Percentiles rank a stretch among this genome's conserved stretches.
Conservation (phyloP, 2,329 filamentous ascomycete species). For the Dichotomopilus funicola region DNA sequence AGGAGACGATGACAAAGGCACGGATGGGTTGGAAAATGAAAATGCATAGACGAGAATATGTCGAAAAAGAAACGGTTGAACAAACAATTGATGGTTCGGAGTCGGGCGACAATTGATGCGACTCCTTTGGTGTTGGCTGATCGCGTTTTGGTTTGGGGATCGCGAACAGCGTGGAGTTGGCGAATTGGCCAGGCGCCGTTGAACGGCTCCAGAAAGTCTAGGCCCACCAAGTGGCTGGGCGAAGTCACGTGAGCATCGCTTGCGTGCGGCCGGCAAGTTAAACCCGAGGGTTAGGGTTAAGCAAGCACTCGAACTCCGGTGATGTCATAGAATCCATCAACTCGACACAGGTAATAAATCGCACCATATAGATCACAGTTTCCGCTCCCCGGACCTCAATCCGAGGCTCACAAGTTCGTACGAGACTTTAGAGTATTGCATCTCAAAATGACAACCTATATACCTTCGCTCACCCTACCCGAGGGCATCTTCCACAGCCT, state of each 20-base stretch:
- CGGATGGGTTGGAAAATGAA: neutral
- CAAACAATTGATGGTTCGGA: conserved; percentile 26
- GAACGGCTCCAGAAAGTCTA: neutral
- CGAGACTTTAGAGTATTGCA: neutral
- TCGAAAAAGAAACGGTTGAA: conserved; percentile 16
- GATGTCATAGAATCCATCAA: too few species aligned
- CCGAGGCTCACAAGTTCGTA: neutral
- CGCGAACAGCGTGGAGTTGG: conserved; percentile 13
- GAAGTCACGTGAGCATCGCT: conserved; percentile 3
- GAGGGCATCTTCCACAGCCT: conserved; percentile 63
- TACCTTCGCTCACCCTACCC: conserved; percentile 72
- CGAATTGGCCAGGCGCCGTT: conserved; percentile 2
- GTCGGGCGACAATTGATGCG: conserved; percentile 7
- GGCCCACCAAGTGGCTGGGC: conserved; percentile 2
- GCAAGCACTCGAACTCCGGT: too few species aligned
- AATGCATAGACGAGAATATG: conserved; percentile 5
- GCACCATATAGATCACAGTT: too few species aligned
- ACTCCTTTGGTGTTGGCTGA: conserved; percentile 14
- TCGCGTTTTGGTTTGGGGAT: conserved; percentile 12
- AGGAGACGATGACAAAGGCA: conserved; percentile 9
- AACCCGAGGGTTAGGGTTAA: too few species aligned
- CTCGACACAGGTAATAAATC: too few species aligned
- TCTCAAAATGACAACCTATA: conserved; percentile 66
- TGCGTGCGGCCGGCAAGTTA: too few species aligned
- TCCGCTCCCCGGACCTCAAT: too few species aligned